A percentile compares a stretch with the other conserved stretches of the same genome.
Conservation (phyloP, 495 filamentous ascomycete species). For the Penicillium robsamsonii region DNA sequence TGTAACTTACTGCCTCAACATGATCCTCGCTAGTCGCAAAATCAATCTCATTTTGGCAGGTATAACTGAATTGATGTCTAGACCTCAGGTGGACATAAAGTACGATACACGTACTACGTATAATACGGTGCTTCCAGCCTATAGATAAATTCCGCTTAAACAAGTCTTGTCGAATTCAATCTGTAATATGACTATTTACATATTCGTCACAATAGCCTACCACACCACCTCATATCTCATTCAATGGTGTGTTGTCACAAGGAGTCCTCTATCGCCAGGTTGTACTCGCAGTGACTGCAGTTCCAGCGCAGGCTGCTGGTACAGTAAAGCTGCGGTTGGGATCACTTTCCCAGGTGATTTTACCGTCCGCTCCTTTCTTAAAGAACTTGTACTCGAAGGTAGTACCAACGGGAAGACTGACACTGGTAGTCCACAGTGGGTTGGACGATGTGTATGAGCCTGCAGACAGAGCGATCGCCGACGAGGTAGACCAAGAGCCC, state of each 20-base stretch:
- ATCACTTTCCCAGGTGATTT: conserved; percentile 59
- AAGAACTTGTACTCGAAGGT: conserved; percentile 66
- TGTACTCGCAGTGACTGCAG: not conserved
- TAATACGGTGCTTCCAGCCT: too few species aligned
- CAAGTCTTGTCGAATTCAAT: not conserved
- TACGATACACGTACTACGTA: too few species aligned
- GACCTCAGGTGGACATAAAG: too few species aligned
- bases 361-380: conserved; percentile 49
- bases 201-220: not conserved
- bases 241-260: not conserved
- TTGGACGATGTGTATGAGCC: conserved; percentile 49
- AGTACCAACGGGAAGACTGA: conserved; percentile 48
- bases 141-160: not conserved
- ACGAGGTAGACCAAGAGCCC: conserved; percentile 51
- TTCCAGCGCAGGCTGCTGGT: conserved; percentile 34
- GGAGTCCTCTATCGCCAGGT: not conserved
- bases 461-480: conserved; percentile 50
- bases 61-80: not conserved
- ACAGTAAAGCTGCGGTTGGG: conserved; percentile 57
- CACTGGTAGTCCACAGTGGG: conserved; percentile 52
- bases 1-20: not conserved
- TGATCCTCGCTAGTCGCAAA: not conserved
- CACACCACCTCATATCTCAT: not conserved
- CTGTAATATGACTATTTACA: not conserved
- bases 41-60: not conserved